These are phyloP conservation scores for Stachybotrys echinatus DNA, from an alignment of 2,329 filamentous ascomycete genomes.

Conservation along the genomic window DNA sequence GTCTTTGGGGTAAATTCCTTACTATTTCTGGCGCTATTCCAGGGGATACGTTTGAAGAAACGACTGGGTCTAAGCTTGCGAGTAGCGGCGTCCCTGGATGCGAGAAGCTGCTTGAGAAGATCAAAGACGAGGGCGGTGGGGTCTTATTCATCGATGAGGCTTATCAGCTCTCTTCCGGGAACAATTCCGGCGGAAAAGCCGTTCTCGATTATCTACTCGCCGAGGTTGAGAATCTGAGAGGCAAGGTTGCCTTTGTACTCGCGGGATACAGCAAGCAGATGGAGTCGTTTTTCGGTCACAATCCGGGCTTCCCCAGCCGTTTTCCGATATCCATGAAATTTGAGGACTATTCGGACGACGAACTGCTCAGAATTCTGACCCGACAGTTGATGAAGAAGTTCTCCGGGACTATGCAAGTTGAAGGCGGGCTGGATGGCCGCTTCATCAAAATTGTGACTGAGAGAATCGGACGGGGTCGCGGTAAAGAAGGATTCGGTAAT, in stretches of 20 bases:
- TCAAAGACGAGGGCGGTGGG: slow-evolving; percentile 58
- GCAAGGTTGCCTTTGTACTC: slow-evolving; percentile 66
- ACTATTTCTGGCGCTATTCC: slow-evolving; percentile 56
- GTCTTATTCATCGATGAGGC: slow-evolving; percentile 76
- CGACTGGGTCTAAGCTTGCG: slow-evolving; percentile 61
- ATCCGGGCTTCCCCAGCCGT: slow-evolving; percentile 64
- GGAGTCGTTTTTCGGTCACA: slow-evolving; percentile 72
- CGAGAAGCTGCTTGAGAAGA: slow-evolving; percentile 40
- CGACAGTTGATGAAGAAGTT: slow-evolving; percentile 51
- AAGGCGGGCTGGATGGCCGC: slow-evolving; percentile 53
- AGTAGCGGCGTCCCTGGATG: slow-evolving; percentile 54
- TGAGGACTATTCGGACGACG: slow-evolving; percentile 60
- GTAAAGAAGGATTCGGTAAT: slow-evolving; percentile 66
- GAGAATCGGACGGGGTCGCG: slow-evolving; percentile 57
- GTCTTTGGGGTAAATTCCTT: slow-evolving; percentile 64
- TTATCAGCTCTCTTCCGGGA: slow-evolving; percentile 62
- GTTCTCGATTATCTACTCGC: slow-evolving; percentile 68
- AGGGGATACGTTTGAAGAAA: slow-evolving; percentile 57
- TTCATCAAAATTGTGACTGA: slow-evolving; percentile 59
- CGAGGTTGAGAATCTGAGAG: slow-evolving; percentile 66
- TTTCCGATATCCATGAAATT: slow-evolving; percentile 64
- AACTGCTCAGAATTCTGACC: slow-evolving; percentile 58
- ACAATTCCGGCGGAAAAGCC: slow-evolving; percentile 49
- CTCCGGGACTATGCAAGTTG: slow-evolving; percentile 48
- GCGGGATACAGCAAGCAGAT: slow-evolving; percentile 71